Evolutionary conservation across 192 early-diverging fungal species (phyloP).

Genomic region (Backusella australiensis): DNA sequence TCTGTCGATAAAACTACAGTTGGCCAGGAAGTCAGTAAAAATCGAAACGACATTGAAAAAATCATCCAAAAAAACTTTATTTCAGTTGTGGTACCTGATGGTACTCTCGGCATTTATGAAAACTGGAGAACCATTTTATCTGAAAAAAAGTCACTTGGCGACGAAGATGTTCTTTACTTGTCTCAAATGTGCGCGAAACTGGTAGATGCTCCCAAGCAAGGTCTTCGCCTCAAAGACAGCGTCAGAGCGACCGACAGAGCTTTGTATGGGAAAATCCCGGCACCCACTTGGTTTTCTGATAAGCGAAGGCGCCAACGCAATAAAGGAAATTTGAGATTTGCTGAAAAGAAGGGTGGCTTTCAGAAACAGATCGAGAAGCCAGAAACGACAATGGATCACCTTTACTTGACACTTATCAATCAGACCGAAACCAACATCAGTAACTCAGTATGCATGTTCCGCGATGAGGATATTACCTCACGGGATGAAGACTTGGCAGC

Average conservation of each 20-base stretch:
- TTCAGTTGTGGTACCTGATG: slow-evolving; percentile 13
- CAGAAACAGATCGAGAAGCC: background rate
- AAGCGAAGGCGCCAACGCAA: background rate
- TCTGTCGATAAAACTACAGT: background rate
- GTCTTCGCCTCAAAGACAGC: slow-evolving; percentile 14
- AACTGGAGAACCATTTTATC: slow-evolving; percentile 30
- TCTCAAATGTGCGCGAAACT: slow-evolving; percentile 34
- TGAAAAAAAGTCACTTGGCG: slow-evolving; percentile 16
- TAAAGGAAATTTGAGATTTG: background rate
- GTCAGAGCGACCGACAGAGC: slow-evolving; percentile 1
- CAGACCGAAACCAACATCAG: background rate
- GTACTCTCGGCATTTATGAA: slow-evolving; percentile 19
- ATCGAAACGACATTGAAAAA: background rate
- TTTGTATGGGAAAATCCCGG: background rate
- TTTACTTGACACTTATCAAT: background rate
- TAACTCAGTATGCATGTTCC: slow-evolving; percentile 2
- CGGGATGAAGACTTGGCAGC: background rate
- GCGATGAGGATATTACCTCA: slow-evolving; percentile 3
- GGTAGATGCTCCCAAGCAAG: slow-evolving; percentile 37
- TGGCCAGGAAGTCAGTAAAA: background rate
- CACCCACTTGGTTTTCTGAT: slow-evolving; percentile 30
- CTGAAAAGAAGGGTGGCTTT: background rate
- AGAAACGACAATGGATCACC: slow-evolving; percentile 20
- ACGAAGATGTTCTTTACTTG: slow-evolving; percentile 26
- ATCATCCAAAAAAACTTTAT: slow-evolving; percentile 14